These are phyloP conservation scores for Xanthoconium stramineum DNA, from an alignment of 768 basidiomycete genomes.

Conservation along the genomic window DNA sequence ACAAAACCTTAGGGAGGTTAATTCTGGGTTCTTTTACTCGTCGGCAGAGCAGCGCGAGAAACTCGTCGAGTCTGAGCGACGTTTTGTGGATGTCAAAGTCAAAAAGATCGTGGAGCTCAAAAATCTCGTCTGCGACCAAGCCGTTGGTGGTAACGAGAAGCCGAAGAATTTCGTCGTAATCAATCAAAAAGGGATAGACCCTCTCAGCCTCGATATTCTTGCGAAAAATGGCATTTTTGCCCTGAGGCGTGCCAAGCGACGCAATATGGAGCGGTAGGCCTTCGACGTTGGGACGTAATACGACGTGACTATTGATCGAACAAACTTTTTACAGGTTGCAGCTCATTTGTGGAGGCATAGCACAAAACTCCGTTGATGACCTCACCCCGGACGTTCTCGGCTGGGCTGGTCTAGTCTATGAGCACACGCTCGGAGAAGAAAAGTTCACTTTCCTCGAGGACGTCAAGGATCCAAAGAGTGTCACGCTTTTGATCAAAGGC, in stretches of 20 bases:
- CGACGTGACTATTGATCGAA: constrained; percentile 21
- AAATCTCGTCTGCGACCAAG: constrained; percentile 92
- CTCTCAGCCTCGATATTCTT: constrained; percentile 90
- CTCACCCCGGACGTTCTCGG: constrained; percentile 88
- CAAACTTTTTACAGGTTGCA: constrained; percentile 59
- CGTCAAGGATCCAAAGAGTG: constrained; percentile 91
- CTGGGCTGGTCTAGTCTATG: constrained; percentile 98
- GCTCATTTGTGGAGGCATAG: constrained; percentile 89
- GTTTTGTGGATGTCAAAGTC: constrained; percentile 90
- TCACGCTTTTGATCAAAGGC: constrained; percentile 95
- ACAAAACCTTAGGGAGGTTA: constrained; percentile 75
- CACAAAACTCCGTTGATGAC: constrained; percentile 98
- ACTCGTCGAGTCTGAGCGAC: constrained; percentile 94
- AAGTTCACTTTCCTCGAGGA: constrained; percentile 98
- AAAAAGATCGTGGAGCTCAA: constrained; percentile 97
- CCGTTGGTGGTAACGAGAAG: constrained; percentile 77
- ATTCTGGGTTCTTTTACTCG: constrained; percentile 99
- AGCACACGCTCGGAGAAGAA: constrained; percentile 98
- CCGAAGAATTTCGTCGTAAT: constrained; percentile 88
- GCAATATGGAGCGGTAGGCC: constrained; percentile 94
- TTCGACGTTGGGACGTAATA: constrained; percentile 28
- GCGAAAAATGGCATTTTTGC: constrained; percentile 97
- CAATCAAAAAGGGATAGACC: constrained; percentile 99
- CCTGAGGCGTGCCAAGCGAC: constrained; percentile 89
- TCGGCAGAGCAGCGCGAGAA: constrained; percentile 98